Percentiles rank a stretch among this genome's conserved stretches.
These are phyloP conservation scores for Microcyclospora tardicrescens DNA, from an alignment of 2,329 filamentous ascomycete species.

Conservation along the genomic window DNA sequence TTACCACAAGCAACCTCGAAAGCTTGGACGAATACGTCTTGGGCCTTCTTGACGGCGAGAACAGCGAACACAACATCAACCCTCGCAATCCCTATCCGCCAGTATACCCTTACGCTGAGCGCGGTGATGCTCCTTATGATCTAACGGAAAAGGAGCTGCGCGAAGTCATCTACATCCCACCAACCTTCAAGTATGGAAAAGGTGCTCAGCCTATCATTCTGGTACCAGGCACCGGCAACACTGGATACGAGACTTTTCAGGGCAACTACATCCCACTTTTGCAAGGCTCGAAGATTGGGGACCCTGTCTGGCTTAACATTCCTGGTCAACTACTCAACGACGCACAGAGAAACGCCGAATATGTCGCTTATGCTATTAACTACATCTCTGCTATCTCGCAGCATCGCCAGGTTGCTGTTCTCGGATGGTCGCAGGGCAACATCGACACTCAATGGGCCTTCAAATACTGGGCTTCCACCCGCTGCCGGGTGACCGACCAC, in stretches of 20 bases:
- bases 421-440: slow-evolving; percentile 45
- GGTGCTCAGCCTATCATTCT: slow-evolving; percentile 37
- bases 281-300: slow-evolving; percentile 28
- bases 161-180: slow-evolving; percentile 40
- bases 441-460: slow-evolving; percentile 44
- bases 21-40: slow-evolving; percentile 9
- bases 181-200: slow-evolving; percentile 35
- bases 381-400: slow-evolving; percentile 35
- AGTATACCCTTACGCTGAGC: slow-evolving; percentile 27
- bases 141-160: slow-evolving; percentile 35
- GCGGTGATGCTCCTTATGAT: slow-evolving; percentile 37
- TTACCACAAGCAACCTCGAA: slow-evolving; percentile 15
- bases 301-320: slow-evolving; percentile 45
- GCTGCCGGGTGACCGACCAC: slow-evolving; percentile 34
- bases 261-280: slow-evolving; percentile 40
- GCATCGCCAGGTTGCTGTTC: slow-evolving; percentile 28
- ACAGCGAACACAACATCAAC: slow-evolving; percentile 19
- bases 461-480: slow-evolving; percentile 44
- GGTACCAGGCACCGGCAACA: slow-evolving; percentile 40
- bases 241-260: slow-evolving; percentile 33
- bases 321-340: slow-evolving; percentile 36
- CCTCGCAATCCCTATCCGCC: slow-evolving; percentile 9
- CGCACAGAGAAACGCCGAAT: slow-evolving; percentile 41
- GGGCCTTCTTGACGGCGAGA: slow-evolving; percentile 13
- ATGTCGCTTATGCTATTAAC: slow-evolving; percentile 46